Evolutionary conservation across 257 asterid species (phyloP), one percentile per base, ranked within the genome.

Genomic region (Nicotiana otophora): DNA sequence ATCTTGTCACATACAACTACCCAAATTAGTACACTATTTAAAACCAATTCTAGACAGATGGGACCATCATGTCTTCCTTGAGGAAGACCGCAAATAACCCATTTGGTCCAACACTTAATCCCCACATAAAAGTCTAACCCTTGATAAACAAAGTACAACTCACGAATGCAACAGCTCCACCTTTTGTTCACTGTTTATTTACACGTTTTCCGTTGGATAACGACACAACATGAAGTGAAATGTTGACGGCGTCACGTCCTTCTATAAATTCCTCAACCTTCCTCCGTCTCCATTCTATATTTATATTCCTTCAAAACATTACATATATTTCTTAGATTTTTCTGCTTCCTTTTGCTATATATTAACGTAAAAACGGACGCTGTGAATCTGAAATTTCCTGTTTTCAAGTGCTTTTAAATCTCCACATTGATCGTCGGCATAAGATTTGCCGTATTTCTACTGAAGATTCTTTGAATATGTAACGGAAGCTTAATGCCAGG

Each of bases 41-140:
- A 78, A 75, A 83, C 51, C 10, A 72, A 12, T 72, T 30, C 6
- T 57, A 39, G 91, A 90, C 96, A 92, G 53, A 66, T 88, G 90
- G 95, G 95, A 30, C 92, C 97, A 78, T 3, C 3, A 34, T 89
- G 96, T 87, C 92, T 84, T 80, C 92, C 81, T 26, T 70, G 81
- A 63, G 82, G 84, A 64, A 85, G 88, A 89, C 93, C 87, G 70
- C 33, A 80, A 42, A 26, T 26, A 51, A 26, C 15, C 80, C 46
- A 15, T 26, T 51, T 7, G 28, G 63, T 75, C 46, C 80, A 75
- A 23, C 61, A 72, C 26, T 46, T 31, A 46, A 72, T 4, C 67
- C 67, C 57, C 39, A 72, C 61, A 53, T 1, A 72, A 72, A 23
- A 23, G 39, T 2, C 61, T 19, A 72, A 23, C 15, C 46, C 0